These are phyloP conservation scores for Diospyros kaki DNA, from an alignment of 148 eudicot species.

Conservation along the genomic window DNA sequence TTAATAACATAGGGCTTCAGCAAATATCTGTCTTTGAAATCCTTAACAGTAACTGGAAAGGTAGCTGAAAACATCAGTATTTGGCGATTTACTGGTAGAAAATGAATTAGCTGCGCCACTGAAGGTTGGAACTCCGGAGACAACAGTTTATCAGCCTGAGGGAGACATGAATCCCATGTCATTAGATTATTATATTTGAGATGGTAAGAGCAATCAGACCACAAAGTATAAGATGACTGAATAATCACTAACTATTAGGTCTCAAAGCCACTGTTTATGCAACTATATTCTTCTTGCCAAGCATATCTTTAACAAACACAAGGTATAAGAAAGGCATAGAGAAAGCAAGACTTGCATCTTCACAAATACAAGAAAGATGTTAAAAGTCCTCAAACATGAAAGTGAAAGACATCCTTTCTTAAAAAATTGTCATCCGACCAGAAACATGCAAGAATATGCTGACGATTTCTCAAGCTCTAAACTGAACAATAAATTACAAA, in stretches of 20 bases:
- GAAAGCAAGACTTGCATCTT: neutral
- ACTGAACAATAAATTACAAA: no score
- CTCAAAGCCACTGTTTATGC: neutral
- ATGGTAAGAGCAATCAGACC: neutral
- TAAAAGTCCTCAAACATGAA: neutral
- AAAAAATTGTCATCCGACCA: no score
- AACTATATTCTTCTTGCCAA: neutral
- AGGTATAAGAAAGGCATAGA: neutral
- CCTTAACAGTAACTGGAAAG: conserved; percentile 89
- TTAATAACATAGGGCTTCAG: conserved; percentile 73
- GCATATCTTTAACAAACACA: neutral
- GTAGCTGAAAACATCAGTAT: conserved; percentile 87
- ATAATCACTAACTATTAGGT: neutral
- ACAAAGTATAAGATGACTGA: no score
- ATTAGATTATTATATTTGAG: conserved; percentile 9
- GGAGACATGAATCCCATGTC: conserved; percentile 10
- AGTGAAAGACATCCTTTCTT: neutral
- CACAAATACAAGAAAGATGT: neutral
- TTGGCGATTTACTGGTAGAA: conserved; percentile 60
- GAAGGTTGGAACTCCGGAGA: conserved; percentile 86
- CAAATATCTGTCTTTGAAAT: conserved; percentile 73
- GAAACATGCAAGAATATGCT: no score
- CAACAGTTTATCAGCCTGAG: conserved; percentile 76
- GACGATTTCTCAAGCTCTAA: no score
- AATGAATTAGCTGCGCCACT: conserved; percentile 60